Conservation (phyloP, 2,329 filamentous ascomycete genomes). For the Verruconis gallopava region DNA sequence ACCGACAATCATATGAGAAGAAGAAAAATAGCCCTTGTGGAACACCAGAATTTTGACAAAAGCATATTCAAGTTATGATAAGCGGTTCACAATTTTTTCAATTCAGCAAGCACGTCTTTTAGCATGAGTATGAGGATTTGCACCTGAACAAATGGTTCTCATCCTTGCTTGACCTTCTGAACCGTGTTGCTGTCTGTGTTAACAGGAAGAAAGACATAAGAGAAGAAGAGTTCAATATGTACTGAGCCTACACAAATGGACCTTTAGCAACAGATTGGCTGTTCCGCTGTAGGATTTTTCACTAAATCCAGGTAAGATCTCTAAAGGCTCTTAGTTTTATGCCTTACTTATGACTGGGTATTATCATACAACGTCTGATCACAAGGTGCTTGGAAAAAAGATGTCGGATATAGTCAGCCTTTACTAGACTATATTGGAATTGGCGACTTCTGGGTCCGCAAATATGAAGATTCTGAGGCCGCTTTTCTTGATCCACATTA, state of each 20-base stretch:
- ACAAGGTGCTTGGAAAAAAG: constrained; percentile 4
- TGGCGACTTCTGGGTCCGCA: constrained; percentile 18
- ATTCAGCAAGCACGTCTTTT: too few relatives aligned
- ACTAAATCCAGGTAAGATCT: constrained; percentile 16
- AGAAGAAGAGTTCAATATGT: constrained; percentile 16
- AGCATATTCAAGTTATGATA: too few relatives aligned
- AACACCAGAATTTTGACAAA: too few relatives aligned
- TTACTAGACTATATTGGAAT: constrained; percentile 16
- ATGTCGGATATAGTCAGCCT: constrained; percentile 12
- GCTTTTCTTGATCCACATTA: constrained; percentile 18
- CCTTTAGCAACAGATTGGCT: constrained; percentile 16
- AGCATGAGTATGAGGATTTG: too few relatives aligned
- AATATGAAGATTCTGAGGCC: constrained; percentile 17
- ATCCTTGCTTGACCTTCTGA: constrained; percentile 13
- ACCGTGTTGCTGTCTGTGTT: constrained; percentile 17
- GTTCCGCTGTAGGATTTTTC: constrained; percentile 15
- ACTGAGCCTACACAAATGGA: constrained; percentile 17
- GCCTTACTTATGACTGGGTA: not conserved
- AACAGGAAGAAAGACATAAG: constrained; percentile 15
- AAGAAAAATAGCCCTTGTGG: too few relatives aligned
- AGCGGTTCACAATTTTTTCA: too few relatives aligned
- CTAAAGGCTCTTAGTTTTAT: not conserved
- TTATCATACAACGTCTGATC: not conserved
- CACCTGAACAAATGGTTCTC: too few relatives aligned
- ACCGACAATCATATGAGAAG: too few relatives aligned